A percentile compares a stretch with the other conserved stretches of the same genome.
phyloP scores from a whole-genome alignment of 1,139 yeast species.

The Protomyces lactucae-debilis region DNA sequence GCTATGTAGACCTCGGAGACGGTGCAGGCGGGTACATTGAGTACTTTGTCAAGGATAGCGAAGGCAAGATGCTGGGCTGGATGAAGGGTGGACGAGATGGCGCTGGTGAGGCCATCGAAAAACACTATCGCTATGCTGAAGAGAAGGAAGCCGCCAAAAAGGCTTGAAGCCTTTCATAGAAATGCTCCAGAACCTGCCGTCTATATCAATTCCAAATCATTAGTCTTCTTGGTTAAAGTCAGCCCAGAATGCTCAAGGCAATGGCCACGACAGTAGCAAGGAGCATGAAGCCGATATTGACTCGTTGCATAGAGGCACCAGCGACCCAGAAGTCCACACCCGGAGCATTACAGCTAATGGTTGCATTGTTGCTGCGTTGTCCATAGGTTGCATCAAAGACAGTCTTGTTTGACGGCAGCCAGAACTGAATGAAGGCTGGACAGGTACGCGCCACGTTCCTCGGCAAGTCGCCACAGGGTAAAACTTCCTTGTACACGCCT shows the following conservation, averaged over 20 bases:
- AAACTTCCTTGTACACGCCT: conserved; percentile 64
- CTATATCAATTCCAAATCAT: too few relatives aligned
- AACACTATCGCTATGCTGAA: conserved; percentile 12
- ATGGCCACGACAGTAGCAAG: background rate
- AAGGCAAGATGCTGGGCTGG: conserved; percentile 19
- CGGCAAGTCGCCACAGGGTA: conserved; percentile 83
- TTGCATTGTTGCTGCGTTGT: conserved; percentile 16
- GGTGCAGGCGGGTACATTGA: conserved; percentile 6
- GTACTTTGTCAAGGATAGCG: conserved; percentile 13
- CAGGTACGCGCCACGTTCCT: conserved; percentile 75
- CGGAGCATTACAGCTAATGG: conserved; percentile 29
- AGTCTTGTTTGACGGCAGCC: conserved; percentile 52
- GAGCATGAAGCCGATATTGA: background rate
- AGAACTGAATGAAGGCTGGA: conserved; percentile 68
- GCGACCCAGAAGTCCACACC: conserved; percentile 28
- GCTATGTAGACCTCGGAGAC: background rate
- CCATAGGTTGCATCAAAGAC: conserved; percentile 30
- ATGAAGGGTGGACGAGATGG: conserved; percentile 15
- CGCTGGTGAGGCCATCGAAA: conserved; percentile 12
- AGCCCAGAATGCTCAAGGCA: too few relatives aligned
- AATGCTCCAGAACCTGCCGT: too few relatives aligned
- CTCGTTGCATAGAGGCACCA: background rate
- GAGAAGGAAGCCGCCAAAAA: background rate
- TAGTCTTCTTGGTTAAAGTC: too few relatives aligned
- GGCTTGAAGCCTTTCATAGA: background rate